Percentiles rank a stretch among this genome's conserved stretches.
These are phyloP conservation scores for Penicillium turbatum DNA, from an alignment of 495 filamentous ascomycete species.

Conservation along the genomic window DNA sequence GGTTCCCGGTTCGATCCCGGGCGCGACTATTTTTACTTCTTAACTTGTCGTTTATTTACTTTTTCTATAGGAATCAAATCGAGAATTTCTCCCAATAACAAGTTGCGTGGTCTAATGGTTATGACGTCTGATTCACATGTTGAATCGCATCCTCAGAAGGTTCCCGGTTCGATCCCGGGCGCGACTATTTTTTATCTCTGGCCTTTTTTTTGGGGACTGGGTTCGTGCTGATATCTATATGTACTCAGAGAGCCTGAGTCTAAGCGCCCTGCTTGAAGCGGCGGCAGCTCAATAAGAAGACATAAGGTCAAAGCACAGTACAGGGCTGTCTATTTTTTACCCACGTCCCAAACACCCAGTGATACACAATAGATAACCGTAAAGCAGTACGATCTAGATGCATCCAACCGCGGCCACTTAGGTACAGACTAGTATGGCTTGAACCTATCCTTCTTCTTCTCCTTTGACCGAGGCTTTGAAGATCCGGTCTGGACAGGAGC, in stretches of 20 bases:
- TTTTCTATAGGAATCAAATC: too few species aligned
- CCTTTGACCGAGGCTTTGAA: conserved; percentile 28
- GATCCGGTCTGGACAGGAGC: conserved; percentile 17
- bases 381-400: neutral
- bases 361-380: conserved; percentile 17
- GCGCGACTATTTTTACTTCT: conserved; percentile 21
- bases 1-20: conserved; percentile 42
- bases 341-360: conserved; percentile 14
- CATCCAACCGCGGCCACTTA: conserved; percentile 2
- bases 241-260: too few species aligned
- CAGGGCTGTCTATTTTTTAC: conserved; percentile 15
- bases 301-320: neutral
- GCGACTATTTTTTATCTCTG: conserved; percentile 27
- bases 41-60: too few species aligned
- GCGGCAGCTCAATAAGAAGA: neutral
- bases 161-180: conserved; percentile 42
- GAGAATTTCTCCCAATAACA: too few species aligned
- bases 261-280: too few species aligned
- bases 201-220: neutral
- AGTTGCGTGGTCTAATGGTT: conserved; percentile 22
- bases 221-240: too few species aligned
- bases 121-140: conserved; percentile 27
- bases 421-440: conserved; percentile 35
- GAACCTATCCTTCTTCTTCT: conserved; percentile 42
- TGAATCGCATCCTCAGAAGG: conserved; percentile 11